Percentiles rank a stretch among this genome's conserved stretches.
phyloP scores from a whole-genome alignment of 495 filamentous ascomycete genomes.

The Xylaria sp. region DNA sequence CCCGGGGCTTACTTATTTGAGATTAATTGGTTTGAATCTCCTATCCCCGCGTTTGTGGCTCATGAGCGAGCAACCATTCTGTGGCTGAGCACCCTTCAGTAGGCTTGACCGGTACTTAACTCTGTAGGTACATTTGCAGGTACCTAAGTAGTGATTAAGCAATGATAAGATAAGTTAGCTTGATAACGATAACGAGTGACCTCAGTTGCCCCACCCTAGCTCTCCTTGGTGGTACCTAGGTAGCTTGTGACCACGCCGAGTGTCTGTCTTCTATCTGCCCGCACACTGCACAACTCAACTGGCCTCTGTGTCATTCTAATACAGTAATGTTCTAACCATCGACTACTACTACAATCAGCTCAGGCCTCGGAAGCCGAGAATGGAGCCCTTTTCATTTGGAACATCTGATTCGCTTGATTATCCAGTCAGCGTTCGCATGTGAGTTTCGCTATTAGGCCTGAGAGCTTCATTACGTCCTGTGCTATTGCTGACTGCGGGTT shows the following conservation, averaged over 20 bases:
- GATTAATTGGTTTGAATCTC: conserved; percentile 1
- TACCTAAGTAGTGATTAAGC: background rate
- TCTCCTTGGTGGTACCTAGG: background rate
- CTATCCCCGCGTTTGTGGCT: conserved; percentile 8
- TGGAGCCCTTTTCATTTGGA: conserved; percentile 96
- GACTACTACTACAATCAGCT: background rate
- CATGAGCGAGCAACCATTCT: background rate
- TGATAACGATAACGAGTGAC: background rate
- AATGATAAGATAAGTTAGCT: conserved; percentile 9
- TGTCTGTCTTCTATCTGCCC: background rate
- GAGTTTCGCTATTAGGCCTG: conserved; percentile 35
- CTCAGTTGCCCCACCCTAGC: conserved; percentile 18
- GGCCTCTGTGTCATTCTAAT: background rate
- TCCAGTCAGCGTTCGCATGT: conserved; percentile 86
- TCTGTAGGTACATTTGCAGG: no score
- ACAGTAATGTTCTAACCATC: conserved; percentile 6
- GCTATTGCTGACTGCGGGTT: conserved; percentile 1
- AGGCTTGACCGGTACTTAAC: no score
- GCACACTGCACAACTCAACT: background rate
- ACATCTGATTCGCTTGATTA: conserved; percentile 80
- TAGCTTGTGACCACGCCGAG: background rate
- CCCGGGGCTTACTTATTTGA: background rate
- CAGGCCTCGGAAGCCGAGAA: conserved; percentile 42
- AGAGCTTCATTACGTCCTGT: background rate
- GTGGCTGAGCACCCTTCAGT: background rate